Evolutionary conservation across 345 rosid species (phyloP).

Genomic region (Populus simonii): DNA sequence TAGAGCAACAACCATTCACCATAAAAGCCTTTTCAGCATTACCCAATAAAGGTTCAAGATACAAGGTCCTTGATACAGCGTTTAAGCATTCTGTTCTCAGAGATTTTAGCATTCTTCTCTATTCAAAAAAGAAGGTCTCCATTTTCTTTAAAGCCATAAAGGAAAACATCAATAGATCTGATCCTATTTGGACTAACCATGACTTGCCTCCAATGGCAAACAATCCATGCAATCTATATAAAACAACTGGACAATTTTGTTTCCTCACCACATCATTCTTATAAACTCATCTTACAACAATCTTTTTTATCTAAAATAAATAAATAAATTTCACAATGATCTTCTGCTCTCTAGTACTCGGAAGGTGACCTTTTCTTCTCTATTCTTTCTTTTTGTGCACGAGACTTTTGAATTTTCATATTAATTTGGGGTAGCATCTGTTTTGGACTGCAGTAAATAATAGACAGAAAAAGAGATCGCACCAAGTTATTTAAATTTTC

Average conservation of each 20-base stretch:
- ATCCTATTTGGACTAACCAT: background rate
- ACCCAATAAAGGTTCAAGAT: background rate
- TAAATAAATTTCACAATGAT: background rate
- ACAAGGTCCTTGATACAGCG: background rate
- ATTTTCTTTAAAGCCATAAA: background rate
- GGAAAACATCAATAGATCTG: background rate
- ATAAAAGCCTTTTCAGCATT: background rate
- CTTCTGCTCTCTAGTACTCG: background rate
- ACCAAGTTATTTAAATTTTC: background rate
- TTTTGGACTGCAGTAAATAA: background rate
- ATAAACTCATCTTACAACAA: background rate
- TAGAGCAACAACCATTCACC: background rate
- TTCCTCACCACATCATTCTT: background rate
- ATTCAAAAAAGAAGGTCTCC: background rate
- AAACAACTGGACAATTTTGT: background rate
- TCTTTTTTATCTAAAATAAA: background rate
- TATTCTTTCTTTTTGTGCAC: background rate
- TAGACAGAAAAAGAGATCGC: background rate
- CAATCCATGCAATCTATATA: background rate
- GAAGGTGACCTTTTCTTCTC: background rate
- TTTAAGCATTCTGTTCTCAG: no score
- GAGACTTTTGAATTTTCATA: background rate
- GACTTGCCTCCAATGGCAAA: background rate
- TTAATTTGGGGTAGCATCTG: background rate
- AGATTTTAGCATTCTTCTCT: background rate